phyloP scores from a whole-genome alignment of 306 rosid genomes.

The Dryas alaskensis region DNA sequence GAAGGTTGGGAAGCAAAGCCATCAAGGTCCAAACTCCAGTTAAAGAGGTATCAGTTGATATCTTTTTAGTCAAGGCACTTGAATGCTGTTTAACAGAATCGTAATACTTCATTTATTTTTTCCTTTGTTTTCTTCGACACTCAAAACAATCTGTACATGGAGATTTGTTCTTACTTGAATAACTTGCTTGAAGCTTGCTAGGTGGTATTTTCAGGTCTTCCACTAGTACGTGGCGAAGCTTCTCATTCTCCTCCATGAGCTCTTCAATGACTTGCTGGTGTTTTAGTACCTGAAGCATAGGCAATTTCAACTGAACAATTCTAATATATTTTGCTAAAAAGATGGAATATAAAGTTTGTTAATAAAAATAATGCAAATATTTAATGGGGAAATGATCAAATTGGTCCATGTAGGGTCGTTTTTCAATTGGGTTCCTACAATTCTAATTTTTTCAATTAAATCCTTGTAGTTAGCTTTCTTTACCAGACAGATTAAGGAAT shows the following conservation, averaged over 20 bases:
- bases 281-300: conserved; percentile 59
- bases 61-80: conserved; percentile 21
- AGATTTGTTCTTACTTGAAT: conserved; percentile 44
- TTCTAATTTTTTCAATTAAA: no score
- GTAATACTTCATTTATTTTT: conserved; percentile 35
- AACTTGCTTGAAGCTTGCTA: conserved; percentile 56
- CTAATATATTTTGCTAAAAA: conserved; percentile 1
- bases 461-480: no score
- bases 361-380: neutral
- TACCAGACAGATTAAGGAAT: no score
- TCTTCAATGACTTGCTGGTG: conserved; percentile 90
- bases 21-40: conserved; percentile 5
- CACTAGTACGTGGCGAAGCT: conserved; percentile 69
- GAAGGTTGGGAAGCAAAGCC: conserved; percentile 9
- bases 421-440: no score
- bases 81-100: neutral
- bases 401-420: no score
- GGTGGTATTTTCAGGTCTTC: conserved; percentile 81
- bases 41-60: conserved; percentile 2
- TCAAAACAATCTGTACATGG: conserved; percentile 72
- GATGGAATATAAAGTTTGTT: neutral
- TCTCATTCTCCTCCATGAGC: conserved; percentile 78
- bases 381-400: no score
- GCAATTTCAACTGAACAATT: conserved; percentile 2
- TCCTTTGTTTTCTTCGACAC: conserved; percentile 79